A percentile compares a stretch with the other conserved stretches of the same genome.
phyloP scores from a whole-genome alignment of 1,139 yeast genomes.

The Yamadazyma triangularis region DNA sequence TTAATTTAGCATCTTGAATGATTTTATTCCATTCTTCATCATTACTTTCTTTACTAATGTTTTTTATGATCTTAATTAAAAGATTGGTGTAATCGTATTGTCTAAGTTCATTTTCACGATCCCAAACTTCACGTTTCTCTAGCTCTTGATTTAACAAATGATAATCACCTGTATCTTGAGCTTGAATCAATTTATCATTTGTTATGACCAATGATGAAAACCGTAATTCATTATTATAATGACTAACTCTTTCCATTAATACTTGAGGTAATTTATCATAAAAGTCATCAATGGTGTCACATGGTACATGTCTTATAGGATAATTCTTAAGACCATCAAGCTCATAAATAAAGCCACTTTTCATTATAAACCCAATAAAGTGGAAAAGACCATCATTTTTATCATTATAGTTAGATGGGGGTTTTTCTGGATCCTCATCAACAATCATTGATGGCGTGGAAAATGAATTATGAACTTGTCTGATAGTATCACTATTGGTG shows the following conservation, averaged over 20 bases:
- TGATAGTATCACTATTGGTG: slow-evolving; percentile 55
- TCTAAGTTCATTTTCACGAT: slow-evolving; percentile 41
- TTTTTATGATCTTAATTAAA: slow-evolving; percentile 43
- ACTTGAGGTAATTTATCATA: slow-evolving; percentile 39
- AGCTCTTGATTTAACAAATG: slow-evolving; percentile 22
- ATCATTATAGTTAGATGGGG: slow-evolving; percentile 26
- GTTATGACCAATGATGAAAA: slow-evolving; percentile 60
- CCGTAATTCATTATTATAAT: slow-evolving; percentile 50
- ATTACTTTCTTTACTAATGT: slow-evolving; percentile 26
- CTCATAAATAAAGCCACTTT: slow-evolving; percentile 52
- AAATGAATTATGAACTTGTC: slow-evolving; percentile 62
- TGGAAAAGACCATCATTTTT: slow-evolving; percentile 58
- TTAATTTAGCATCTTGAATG: slow-evolving; percentile 27
- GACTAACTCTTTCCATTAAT: slow-evolving; percentile 41
- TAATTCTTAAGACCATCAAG: slow-evolving; percentile 60
- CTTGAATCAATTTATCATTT: slow-evolving; percentile 42
- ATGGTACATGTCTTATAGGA: slow-evolving; percentile 52
- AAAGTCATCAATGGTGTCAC: slow-evolving; percentile 39
- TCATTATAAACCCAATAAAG: slow-evolving; percentile 52
- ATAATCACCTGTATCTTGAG: slow-evolving; percentile 34
- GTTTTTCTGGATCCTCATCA: slow-evolving; percentile 34
- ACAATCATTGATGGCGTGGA: slow-evolving; percentile 52
- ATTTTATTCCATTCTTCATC: slow-evolving; percentile 45
- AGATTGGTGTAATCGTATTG: slow-evolving; percentile 55
- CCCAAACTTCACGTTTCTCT: slow-evolving; percentile 36